A percentile compares a stretch with the other conserved stretches of the same genome.
phyloP scores from a whole-genome alignment of 768 basidiomycete species.

The Sistotremastrum suecicum region DNA sequence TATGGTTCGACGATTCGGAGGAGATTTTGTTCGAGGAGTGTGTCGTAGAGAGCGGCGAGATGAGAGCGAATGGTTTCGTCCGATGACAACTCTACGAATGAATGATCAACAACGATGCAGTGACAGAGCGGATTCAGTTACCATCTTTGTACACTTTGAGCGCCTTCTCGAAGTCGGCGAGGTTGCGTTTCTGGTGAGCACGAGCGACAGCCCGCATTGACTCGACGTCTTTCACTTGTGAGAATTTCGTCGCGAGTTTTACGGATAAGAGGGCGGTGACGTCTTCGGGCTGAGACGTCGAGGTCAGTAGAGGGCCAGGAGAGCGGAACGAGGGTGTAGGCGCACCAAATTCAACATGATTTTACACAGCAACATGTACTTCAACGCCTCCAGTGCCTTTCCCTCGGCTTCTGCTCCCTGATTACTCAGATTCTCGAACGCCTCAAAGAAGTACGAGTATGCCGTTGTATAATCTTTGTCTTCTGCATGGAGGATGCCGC shows the following conservation, averaged over 20 bases:
- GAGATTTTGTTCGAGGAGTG: conserved; percentile 89
- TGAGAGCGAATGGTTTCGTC: conserved; percentile 95
- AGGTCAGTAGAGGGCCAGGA: not conserved
- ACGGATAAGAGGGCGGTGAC: conserved; percentile 74
- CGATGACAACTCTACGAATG: conserved; percentile 66
- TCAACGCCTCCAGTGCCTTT: conserved; percentile 67
- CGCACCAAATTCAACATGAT: conserved; percentile 91
- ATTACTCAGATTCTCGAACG: conserved; percentile 76
- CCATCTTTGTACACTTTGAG: conserved; percentile 78
- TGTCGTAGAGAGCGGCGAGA: conserved; percentile 88
- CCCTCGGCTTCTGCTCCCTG: conserved; percentile 32
- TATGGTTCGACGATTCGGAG: conserved; percentile 94
- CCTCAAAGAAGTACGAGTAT: conserved; percentile 95
- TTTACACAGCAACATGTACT: conserved; percentile 98
- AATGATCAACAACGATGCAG: not conserved
- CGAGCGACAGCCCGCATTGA: conserved; percentile 91
- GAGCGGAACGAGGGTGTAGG: conserved; percentile 5
- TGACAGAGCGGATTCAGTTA: not conserved
- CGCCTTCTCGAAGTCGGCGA: conserved; percentile 81
- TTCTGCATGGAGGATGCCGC: conserved; percentile 82
- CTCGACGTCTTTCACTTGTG: conserved; percentile 78
- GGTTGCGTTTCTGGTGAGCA: conserved; percentile 83
- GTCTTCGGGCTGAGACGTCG: conserved; percentile 68
- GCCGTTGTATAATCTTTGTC: conserved; percentile 97
- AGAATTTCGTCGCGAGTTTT: conserved; percentile 82